These are phyloP conservation scores for Nidularia pulvinata DNA, from an alignment of 768 basidiomycete genomes.

Conservation along the genomic window DNA sequence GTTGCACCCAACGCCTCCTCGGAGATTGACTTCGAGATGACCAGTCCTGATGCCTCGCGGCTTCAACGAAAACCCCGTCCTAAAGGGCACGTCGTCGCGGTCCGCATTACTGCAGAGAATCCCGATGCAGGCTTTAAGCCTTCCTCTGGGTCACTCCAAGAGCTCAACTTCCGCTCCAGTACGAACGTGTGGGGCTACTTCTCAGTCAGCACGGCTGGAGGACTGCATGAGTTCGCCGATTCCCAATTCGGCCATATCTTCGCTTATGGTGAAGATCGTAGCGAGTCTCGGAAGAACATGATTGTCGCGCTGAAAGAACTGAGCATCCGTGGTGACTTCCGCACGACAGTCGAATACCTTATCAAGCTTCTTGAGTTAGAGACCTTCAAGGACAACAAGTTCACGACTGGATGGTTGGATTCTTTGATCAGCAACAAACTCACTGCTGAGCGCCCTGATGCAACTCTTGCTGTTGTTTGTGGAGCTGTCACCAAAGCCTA, in stretches of 20 bases:
- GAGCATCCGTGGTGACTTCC: constrained; percentile 98
- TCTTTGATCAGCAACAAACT: constrained; percentile 96
- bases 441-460: constrained; percentile 95
- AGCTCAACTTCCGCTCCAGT: constrained; percentile 98
- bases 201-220: constrained; percentile 94
- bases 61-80: constrained; percentile 95
- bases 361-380: constrained; percentile 97
- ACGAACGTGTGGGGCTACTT: constrained; percentile 99
- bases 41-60: constrained; percentile 82
- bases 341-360: constrained; percentile 98
- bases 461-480: constrained; percentile 91
- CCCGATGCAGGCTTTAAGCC: constrained; percentile 99
- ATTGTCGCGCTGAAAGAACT: constrained; percentile 98
- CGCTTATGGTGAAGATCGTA: constrained; percentile 95
- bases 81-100: constrained; percentile 98
- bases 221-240: constrained; percentile 98
- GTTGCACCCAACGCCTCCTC: constrained; percentile 87
- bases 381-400: constrained; percentile 95
- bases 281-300: constrained; percentile 98
- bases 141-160: constrained; percentile 94
- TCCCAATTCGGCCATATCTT: constrained; percentile 99
- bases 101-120: constrained; percentile 99
- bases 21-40: constrained; percentile 97
- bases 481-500: constrained; percentile 97
- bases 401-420: constrained; percentile 99